Percentiles rank a stretch among this genome's conserved stretches.
These are phyloP conservation scores for Aphanomyces cochlioides DNA, from an alignment of 352 stramenopile genomes.

Conservation along the genomic window DNA sequence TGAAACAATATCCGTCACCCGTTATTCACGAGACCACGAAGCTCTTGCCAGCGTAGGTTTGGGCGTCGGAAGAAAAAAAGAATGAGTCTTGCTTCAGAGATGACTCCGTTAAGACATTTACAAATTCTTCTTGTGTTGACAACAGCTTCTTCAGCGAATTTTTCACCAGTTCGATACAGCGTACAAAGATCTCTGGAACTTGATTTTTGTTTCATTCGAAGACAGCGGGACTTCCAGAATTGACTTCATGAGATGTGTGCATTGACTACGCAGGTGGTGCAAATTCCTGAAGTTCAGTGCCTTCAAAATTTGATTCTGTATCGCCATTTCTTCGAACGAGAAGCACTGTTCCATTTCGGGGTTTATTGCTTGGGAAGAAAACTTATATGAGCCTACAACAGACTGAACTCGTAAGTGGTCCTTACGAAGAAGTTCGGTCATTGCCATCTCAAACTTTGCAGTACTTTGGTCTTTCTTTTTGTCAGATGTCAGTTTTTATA, in stretches of 20 bases:
- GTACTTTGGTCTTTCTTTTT: conserved; percentile 27
- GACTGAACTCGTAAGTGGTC: conserved; percentile 19
- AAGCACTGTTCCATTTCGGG: conserved; percentile 13
- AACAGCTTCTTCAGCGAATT: conserved; percentile 21
- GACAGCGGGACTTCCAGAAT: neutral
- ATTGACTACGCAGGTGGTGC: conserved; percentile 1
- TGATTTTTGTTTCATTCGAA: neutral
- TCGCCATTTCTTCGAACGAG: conserved; percentile 21
- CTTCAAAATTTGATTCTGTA: conserved; percentile 26
- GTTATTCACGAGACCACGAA: too few relatives aligned
- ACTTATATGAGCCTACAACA: conserved; percentile 24
- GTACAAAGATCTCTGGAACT: neutral
- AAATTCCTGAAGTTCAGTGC: conserved; percentile 12
- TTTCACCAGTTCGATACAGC: conserved; percentile 1
- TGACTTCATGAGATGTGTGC: conserved; percentile 8
- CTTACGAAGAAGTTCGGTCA: conserved; percentile 16
- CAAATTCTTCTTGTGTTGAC: conserved; percentile 40
- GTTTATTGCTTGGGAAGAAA: conserved; percentile 21
- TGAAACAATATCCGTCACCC: conserved; percentile 77
- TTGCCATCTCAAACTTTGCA: conserved; percentile 9
- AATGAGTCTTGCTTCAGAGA: conserved; percentile 81
- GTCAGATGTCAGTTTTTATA: conserved; percentile 14
- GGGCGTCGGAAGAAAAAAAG: conserved; percentile 69
- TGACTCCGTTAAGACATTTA: conserved; percentile 76
- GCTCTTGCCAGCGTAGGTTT: too few relatives aligned